phyloP scores from a whole-genome alignment of 768 basidiomycete genomes.

The Suillus plorans region DNA sequence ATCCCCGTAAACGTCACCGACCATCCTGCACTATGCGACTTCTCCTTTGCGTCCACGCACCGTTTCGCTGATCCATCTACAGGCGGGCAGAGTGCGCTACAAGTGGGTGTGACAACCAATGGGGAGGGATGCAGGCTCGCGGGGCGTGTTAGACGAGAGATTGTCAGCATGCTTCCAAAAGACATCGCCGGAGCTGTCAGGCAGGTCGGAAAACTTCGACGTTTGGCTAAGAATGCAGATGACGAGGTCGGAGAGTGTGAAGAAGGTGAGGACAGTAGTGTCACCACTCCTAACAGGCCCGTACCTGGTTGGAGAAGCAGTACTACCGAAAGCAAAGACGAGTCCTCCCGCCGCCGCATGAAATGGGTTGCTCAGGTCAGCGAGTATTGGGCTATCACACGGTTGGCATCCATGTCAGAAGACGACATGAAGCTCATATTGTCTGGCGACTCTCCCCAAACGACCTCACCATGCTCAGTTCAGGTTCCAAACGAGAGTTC shows the following conservation, averaged over 20 bases:
- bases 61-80: constrained; percentile 62
- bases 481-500: constrained; percentile 32
- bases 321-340: constrained; percentile 37
- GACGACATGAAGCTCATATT: constrained; percentile 69
- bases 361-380: constrained; percentile 95
- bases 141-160: constrained; percentile 76
- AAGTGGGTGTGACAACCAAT: constrained; percentile 87
- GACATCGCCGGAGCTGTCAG: constrained; percentile 74
- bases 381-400: constrained; percentile 91
- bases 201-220: constrained; percentile 70
- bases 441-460: neutral
- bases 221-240: constrained; percentile 40
- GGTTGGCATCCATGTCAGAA: constrained; percentile 66
- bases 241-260: constrained; percentile 36
- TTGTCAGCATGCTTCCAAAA: constrained; percentile 70
- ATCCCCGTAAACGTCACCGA: constrained; percentile 89
- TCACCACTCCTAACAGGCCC: constrained; percentile 67
- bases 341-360: constrained; percentile 66
- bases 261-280: constrained; percentile 50
- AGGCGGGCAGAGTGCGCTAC: constrained; percentile 51
- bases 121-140: constrained; percentile 88
- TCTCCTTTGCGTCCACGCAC: constrained; percentile 82
- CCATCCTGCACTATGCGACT: constrained; percentile 84
- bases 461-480: constrained; percentile 14
- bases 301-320: constrained; percentile 48